Conservation (phyloP, 352 stramenopile species). For the Phytophthora pinifolia region DNA sequence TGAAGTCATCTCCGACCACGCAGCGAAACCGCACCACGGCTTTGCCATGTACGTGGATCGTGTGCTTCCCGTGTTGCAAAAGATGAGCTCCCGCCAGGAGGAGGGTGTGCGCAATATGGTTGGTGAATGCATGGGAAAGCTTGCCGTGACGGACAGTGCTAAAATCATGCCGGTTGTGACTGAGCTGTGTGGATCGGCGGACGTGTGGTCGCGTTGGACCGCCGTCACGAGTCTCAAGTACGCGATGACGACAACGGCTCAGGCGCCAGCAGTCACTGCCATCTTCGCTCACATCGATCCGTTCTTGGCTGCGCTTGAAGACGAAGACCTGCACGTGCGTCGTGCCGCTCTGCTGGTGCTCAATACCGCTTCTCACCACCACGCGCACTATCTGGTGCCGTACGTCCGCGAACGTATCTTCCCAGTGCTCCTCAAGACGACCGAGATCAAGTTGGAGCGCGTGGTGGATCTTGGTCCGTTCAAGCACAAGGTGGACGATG, state of each 20-base stretch:
- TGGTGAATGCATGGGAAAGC: constrained; percentile 95
- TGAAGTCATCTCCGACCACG: constrained; percentile 93
- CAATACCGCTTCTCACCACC: constrained; percentile 96
- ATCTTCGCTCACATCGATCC: constrained; percentile 80
- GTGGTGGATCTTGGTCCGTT: constrained; percentile 98
- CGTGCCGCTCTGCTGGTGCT: constrained; percentile 94
- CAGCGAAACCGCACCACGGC: constrained; percentile 70
- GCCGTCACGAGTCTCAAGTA: constrained; percentile 94
- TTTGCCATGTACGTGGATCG: constrained; percentile 76
- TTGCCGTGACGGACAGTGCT: constrained; percentile 90
- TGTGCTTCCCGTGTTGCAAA: constrained; percentile 94
- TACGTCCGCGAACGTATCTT: constrained; percentile 89
- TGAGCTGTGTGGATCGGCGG: constrained; percentile 64
- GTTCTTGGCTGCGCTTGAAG: constrained; percentile 92
- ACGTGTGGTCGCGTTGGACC: constrained; percentile 84
- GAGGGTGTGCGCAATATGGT: constrained; percentile 98
- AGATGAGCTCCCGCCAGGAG: constrained; percentile 91
- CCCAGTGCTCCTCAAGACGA: constrained; percentile 88
- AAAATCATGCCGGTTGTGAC: constrained; percentile 91
- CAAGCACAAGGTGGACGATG: constrained; percentile 97
- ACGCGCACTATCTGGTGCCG: constrained; percentile 76
- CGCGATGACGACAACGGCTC: constrained; percentile 47
- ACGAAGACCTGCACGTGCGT: constrained; percentile 95
- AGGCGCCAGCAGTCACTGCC: constrained; percentile 37
- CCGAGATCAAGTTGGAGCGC: constrained; percentile 94